Percentiles rank a stretch among this genome's conserved stretches.
phyloP scores from a whole-genome alignment of 2,329 filamentous ascomycete species.

The Huntiella abstrusa region DNA sequence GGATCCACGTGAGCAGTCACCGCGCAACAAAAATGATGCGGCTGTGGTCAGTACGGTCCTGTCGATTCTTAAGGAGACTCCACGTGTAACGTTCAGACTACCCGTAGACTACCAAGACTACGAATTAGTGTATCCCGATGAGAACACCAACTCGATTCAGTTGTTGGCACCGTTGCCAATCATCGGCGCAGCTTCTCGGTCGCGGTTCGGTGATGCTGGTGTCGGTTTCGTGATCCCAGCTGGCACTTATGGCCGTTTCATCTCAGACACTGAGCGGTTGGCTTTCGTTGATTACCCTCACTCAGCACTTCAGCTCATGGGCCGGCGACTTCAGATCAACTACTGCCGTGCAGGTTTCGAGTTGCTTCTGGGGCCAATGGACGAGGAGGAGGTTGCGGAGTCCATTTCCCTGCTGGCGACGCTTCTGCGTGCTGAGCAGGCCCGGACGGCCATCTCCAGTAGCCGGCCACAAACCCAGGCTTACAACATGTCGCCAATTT shows the following conservation, averaged over 20 bases:
- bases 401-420: constrained; percentile 56
- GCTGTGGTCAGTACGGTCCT: constrained; percentile 25
- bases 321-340: constrained; percentile 53
- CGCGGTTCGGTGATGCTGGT: constrained; percentile 18
- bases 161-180: constrained; percentile 46
- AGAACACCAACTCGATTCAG: constrained; percentile 62
- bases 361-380: constrained; percentile 32
- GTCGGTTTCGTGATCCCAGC: constrained; percentile 42
- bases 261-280: constrained; percentile 59
- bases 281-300: constrained; percentile 63
- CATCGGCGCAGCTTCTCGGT: constrained; percentile 23
- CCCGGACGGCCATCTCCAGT: constrained; percentile 18
- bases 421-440: constrained; percentile 37
- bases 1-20: not conserved
- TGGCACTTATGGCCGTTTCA: constrained; percentile 50
- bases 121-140: constrained; percentile 63
- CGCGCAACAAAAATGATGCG: not conserved
- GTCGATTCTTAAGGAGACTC: constrained; percentile 47
- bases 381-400: constrained; percentile 47
- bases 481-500: constrained; percentile 26
- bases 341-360: constrained; percentile 36
- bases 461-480: constrained; percentile 7
- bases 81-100: constrained; percentile 61
- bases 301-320: constrained; percentile 62
- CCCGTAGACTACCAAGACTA: constrained; percentile 55